phyloP scores from a whole-genome alignment of 2,329 filamentous ascomycete species.

The Dactylella cylindrospora region DNA sequence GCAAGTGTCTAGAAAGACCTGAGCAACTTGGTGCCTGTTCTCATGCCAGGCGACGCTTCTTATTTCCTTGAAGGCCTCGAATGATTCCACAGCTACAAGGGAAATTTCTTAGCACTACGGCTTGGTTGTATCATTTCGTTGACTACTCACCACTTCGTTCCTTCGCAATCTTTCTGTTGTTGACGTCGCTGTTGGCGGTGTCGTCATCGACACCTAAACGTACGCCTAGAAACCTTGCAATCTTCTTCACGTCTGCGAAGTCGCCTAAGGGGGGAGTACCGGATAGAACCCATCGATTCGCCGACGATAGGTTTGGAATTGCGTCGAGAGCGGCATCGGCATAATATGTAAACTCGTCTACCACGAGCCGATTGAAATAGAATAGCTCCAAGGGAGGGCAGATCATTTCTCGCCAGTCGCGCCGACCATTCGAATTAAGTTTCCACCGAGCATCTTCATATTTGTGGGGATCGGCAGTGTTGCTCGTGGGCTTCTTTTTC shows the following conservation, averaged over 20 bases:
- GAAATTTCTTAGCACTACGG: slow-evolving; percentile 28
- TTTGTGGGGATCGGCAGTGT: slow-evolving; percentile 5
- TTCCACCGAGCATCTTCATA: slow-evolving; percentile 47
- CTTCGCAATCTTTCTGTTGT: slow-evolving; percentile 53
- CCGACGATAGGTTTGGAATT: slow-evolving; percentile 56
- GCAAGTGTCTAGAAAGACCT: slow-evolving; percentile 58
- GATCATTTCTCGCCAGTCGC: slow-evolving; percentile 49
- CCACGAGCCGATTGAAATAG: slow-evolving; percentile 61
- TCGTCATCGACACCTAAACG: slow-evolving; percentile 60
- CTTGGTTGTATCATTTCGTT: not conserved
- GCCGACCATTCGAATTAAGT: slow-evolving; percentile 35
- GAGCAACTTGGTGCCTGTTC: slow-evolving; percentile 58
- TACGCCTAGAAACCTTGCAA: slow-evolving; percentile 61
- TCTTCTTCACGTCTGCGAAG: slow-evolving; percentile 63
- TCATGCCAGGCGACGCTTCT: slow-evolving; percentile 59
- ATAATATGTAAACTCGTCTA: slow-evolving; percentile 67
- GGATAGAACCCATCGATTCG: slow-evolving; percentile 64
- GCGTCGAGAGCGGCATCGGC: slow-evolving; percentile 52
- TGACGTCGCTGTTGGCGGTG: slow-evolving; percentile 55
- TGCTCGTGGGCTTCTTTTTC: slow-evolving; percentile 13
- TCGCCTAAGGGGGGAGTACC: slow-evolving; percentile 63
- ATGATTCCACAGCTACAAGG: slow-evolving; percentile 57
- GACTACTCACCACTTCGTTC: slow-evolving; percentile 54
- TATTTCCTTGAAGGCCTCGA: slow-evolving; percentile 58
- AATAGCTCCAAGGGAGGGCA: slow-evolving; percentile 62